These are phyloP conservation scores for Macrophomina pseudophaseolina DNA, from an alignment of 2,329 filamentous ascomycete genomes.

Conservation along the genomic window DNA sequence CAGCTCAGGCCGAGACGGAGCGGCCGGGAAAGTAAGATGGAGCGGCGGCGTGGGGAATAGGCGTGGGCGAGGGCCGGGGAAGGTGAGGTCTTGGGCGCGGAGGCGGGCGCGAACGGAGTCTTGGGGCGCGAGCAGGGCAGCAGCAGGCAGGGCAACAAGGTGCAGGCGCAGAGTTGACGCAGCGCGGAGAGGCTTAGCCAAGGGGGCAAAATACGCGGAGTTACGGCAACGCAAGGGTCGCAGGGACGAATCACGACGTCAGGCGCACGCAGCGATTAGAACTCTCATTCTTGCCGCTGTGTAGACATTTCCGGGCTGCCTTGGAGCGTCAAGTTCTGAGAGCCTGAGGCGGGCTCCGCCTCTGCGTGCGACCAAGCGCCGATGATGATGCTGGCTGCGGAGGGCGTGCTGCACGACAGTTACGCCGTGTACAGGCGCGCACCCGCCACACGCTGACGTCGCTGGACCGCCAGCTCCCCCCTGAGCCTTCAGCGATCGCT, in stretches of 20 bases:
- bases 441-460: background rate
- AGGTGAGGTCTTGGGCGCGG: background rate
- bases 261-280: too few relatives aligned
- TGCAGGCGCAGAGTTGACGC: conserved; percentile 13
- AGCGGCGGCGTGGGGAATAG: background rate
- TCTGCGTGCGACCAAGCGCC: background rate
- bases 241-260: too few relatives aligned
- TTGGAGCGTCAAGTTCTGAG: too few relatives aligned
- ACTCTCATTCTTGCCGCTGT: too few relatives aligned
- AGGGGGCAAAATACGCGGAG: background rate
- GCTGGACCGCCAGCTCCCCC: background rate
- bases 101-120: conserved; percentile 6
- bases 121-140: conserved; percentile 2
- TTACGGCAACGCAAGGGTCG: background rate
- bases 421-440: background rate
- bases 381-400: background rate
- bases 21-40: background rate
- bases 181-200: conserved; percentile 18
- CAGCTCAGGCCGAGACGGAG: background rate
- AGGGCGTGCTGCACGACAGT: background rate
- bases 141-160: conserved; percentile 6
- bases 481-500: background rate
- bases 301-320: too few relatives aligned
- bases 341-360: too few relatives aligned
- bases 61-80: background rate